phyloP scores from a whole-genome alignment of 73 alveolate species.

The Breviolum minutum region DNA sequence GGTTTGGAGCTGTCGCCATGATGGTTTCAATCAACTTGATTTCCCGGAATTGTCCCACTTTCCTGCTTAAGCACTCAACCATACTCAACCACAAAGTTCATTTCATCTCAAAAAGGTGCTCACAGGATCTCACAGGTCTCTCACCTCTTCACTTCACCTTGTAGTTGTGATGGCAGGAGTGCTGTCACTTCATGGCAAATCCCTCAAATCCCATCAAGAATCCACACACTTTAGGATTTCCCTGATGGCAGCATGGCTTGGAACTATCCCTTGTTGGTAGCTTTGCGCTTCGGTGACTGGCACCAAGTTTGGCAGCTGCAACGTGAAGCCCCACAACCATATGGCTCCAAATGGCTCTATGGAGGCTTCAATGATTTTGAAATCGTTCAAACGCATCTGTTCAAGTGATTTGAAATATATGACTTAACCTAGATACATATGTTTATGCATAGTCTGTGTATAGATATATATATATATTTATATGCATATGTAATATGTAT shows the following conservation, averaged over 20 bases:
- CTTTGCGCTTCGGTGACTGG: slow-evolving; percentile 66
- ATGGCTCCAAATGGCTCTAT: slow-evolving; percentile 32
- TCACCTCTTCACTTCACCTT: too few species aligned
- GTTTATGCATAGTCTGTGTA: neutral
- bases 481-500: too few species aligned
- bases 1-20: too few species aligned
- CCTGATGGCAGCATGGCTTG: slow-evolving; percentile 92
- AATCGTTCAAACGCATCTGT: neutral
- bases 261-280: slow-evolving; percentile 77
- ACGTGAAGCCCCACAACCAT: neutral
- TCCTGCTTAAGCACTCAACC: too few species aligned
- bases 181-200: too few species aligned
- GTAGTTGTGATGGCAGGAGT: too few species aligned
- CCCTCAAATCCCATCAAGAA: neutral
- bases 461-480: neutral
- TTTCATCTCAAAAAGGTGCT: too few species aligned
- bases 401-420: neutral
- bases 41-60: too few species aligned
- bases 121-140: too few species aligned
- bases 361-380: slow-evolving; percentile 17
- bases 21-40: too few species aligned
- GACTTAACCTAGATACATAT: neutral
- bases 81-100: too few species aligned
- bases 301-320: neutral
- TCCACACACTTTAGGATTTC: neutral